Evolutionary conservation across 805 yeast genomes (phyloP).

Genomic region (Scheffersomyces coipomensis): DNA sequence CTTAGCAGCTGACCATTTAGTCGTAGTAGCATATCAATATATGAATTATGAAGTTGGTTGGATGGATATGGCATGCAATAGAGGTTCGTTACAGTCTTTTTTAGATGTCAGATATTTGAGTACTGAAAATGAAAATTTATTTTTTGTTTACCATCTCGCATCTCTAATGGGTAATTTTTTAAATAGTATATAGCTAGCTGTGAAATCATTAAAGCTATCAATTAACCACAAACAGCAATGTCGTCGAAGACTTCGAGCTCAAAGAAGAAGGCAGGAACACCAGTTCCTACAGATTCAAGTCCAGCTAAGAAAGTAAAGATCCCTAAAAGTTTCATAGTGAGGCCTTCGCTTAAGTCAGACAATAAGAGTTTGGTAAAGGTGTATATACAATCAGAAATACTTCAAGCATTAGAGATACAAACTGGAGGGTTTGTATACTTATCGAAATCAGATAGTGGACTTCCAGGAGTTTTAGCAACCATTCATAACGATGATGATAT

Average conservation of each 20-base stretch:
- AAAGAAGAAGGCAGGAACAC: conserved; percentile 22
- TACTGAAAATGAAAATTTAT: no score
- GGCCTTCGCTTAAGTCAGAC: conserved; percentile 25
- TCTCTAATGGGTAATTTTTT: no score
- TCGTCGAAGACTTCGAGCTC: conserved; percentile 17
- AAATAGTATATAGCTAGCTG: no score
- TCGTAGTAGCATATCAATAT: no score
- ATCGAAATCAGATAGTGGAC: conserved; percentile 40
- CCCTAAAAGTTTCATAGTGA: conserved; percentile 39
- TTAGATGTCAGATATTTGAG: no score
- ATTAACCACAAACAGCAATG: no score
- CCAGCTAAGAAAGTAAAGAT: conserved; percentile 33
- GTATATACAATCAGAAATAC: conserved; percentile 40
- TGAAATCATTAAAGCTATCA: no score
- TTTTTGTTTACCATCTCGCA: no score
- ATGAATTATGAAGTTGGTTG: no score
- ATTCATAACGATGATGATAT: conserved; percentile 34
- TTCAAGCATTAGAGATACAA: conserved; percentile 46
- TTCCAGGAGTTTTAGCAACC: conserved; percentile 44
- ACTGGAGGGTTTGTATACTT: conserved; percentile 47
- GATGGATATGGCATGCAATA: no score
- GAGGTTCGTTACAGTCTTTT: no score
- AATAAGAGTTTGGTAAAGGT: conserved; percentile 37
- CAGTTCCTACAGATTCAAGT: conserved; percentile 13
- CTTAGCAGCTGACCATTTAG: no score